Base-by-base conservation (phyloP, 192 early-diverging fungal genomes). In the Umbelopsis sp. region DNA sequence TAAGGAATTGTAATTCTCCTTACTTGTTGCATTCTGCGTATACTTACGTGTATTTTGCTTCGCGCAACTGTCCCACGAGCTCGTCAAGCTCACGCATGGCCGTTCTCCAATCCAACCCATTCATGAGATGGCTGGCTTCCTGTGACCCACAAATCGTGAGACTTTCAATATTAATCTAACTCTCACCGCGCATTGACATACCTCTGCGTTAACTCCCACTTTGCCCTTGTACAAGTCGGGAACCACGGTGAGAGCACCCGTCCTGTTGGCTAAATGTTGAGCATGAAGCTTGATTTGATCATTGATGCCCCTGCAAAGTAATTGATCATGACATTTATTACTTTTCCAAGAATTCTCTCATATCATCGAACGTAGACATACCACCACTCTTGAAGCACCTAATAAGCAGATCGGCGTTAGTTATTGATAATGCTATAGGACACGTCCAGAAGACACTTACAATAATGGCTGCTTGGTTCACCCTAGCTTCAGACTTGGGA, bases 211-310 rank as follows among this genome's bases (percentile, higher is more conserved):
- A n/a, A 81, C 68, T 2, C 80, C 80, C 47, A 77, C 37, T 53
- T 81, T 85, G 44, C 84, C 84, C 44, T 83, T 85, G 52, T 85
- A 85, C 15, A 85, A 33, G 66, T 85, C 84, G 12, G 84, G 84
- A 45, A 81, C 69, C 16, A 83, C 58, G 2, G 81, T 73, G 23
- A 70, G 37, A 47, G 77, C 78, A 21, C 76, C 79, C 12, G 79
- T 81, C 35, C 70, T 70, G 69, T 85, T 76, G 12, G 84, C 71
- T 44, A 85, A 61, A 13, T 78, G 68, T 64, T 85, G 84, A 16
- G 84, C 84, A 49, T 85, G 84, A 3, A 46, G 67, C 52, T 77
- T 76, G 55, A 83, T 78, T 16, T 70, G 69, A 23, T 78, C 74
- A 64, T 79, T 81, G 48, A 85, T 53, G 30, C 84, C 84, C 84